These are phyloP conservation scores for Ganoderma sp. DNA, from an alignment of 1,284 basidiomycete genomes.

Conservation along the genomic window DNA sequence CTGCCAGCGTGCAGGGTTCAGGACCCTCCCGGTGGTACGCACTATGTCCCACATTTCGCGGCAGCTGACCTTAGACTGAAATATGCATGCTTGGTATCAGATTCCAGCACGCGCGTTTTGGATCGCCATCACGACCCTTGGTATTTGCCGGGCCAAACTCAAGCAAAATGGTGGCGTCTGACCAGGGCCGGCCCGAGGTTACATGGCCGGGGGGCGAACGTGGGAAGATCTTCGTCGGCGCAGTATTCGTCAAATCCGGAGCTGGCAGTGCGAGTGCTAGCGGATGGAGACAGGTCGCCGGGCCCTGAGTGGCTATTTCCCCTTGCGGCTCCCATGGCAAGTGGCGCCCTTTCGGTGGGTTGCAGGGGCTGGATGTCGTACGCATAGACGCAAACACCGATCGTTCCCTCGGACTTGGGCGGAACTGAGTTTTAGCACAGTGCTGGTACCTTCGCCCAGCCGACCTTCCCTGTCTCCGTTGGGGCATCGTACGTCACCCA, in stretches of 20 bases:
- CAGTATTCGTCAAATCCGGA: conserved; percentile 8
- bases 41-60: conserved; percentile 9
- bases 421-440: background rate
- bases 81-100: conserved; percentile 12
- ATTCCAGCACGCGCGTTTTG: conserved; percentile 4
- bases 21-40: conserved; percentile 20
- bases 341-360: background rate
- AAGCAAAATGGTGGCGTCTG: background rate
- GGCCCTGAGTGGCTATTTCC: background rate
- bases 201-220: conserved; percentile 14
- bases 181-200: conserved; percentile 18
- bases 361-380: background rate
- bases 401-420: conserved; percentile 1
- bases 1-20: conserved; percentile 16
- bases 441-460: background rate
- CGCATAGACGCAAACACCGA: background rate
- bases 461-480: conserved; percentile 1
- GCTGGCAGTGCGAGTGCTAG: background rate
- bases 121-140: background rate
- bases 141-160: background rate
- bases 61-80: conserved; percentile 14
- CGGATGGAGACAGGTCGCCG: background rate
- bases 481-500: conserved; percentile 7
- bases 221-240: conserved; percentile 19
- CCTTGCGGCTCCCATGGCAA: background rate